Conservation (phyloP, 345 rosid species). For the Eucalyptus dawsonii region DNA sequence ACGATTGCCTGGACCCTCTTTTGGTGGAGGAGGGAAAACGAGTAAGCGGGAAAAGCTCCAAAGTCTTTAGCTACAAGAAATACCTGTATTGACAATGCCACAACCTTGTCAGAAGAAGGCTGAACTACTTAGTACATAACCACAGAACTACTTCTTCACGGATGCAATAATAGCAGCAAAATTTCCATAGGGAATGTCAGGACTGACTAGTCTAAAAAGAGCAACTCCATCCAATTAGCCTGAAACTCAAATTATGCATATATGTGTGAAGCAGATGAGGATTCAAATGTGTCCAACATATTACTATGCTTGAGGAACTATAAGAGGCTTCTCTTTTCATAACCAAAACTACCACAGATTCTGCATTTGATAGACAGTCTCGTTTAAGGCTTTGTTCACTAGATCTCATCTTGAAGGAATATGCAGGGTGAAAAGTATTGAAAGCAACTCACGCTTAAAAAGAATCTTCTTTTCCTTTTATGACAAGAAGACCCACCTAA, state of each 20-base stretch:
- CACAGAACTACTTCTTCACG: not conserved
- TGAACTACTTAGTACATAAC: not conserved
- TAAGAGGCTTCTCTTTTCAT: not conserved
- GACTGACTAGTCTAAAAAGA: not conserved
- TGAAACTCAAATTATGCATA: not conserved
- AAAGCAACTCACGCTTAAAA: not conserved
- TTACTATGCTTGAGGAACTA: not conserved
- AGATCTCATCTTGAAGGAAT: not conserved
- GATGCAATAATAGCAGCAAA: not conserved
- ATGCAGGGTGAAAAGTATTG: not conserved
- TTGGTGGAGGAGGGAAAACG: constrained; percentile 23
- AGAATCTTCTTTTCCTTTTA: not conserved
- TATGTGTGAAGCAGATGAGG: not conserved
- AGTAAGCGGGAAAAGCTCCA: constrained; percentile 28
- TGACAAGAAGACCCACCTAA: not conserved
- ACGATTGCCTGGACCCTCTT: constrained; percentile 27
- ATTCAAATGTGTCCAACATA: not conserved
- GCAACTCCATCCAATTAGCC: not conserved
- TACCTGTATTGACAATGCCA: constrained; percentile 8
- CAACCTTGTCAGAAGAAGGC: not conserved
- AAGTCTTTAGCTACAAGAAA: constrained; percentile 40
- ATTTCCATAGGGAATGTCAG: not conserved
- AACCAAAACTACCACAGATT: not conserved
- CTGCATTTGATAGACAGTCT: not conserved
- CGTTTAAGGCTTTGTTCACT: not conserved